These are phyloP conservation scores for Pichia heedii DNA, from an alignment of 805 yeast species.

Conservation along the genomic window DNA sequence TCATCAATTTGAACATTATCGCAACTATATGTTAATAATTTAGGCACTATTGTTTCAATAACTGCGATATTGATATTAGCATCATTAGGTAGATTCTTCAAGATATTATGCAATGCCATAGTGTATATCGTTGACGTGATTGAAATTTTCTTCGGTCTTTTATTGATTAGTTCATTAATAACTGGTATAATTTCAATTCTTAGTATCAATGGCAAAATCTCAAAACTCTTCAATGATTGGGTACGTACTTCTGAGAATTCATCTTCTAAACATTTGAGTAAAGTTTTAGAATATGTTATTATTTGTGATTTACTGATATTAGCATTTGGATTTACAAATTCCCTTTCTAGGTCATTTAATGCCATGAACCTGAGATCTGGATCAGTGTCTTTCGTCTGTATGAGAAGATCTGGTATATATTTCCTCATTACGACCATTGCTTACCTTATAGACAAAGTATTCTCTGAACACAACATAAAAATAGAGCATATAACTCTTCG, in stretches of 20 bases:
- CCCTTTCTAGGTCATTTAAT: constrained; percentile 56
- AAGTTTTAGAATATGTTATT: constrained; percentile 21
- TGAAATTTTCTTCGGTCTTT: constrained; percentile 21
- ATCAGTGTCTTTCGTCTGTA: constrained; percentile 55
- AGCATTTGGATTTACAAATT: constrained; percentile 24
- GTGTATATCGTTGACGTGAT: constrained; percentile 43
- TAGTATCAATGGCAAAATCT: constrained; percentile 27
- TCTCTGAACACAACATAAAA: no score
- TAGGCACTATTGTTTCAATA: constrained; percentile 32
- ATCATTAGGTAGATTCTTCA: constrained; percentile 25
- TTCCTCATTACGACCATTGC: constrained; percentile 7
- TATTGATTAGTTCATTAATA: constrained; percentile 21
- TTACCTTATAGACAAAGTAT: no score
- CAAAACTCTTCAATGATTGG: constrained; percentile 53
- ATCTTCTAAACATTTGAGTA: constrained; percentile 39
- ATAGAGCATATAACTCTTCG: no score
- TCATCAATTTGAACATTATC: constrained; percentile 36
- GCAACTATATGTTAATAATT: constrained; percentile 18
- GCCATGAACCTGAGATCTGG: constrained; percentile 85
- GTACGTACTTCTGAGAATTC: constrained; percentile 64
- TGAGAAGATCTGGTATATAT: constrained; percentile 25
- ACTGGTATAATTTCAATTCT: constrained; percentile 25
- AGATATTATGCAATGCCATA: constrained; percentile 41
- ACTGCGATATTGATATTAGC: constrained; percentile 19
- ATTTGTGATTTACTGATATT: constrained; percentile 27